Evolutionary conservation across 2,329 filamentous ascomycete species (phyloP), one percentile per base, ranked within the genome.

Genomic region (Penicillium palitans): DNA sequence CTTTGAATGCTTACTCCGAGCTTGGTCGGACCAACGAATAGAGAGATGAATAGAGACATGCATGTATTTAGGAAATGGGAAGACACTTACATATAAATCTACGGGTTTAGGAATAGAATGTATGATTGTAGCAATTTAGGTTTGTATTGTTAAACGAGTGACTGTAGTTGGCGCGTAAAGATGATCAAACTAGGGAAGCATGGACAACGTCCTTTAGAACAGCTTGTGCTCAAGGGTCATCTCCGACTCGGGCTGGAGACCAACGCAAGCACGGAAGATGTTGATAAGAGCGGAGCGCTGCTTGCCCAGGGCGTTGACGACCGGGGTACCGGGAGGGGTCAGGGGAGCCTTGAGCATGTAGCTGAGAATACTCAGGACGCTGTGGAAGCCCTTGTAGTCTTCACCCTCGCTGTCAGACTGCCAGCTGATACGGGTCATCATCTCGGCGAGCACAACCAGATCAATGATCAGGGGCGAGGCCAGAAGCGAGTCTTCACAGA

Each of bases 221-320:
- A 98, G 85, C 87, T 98, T 99, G 83, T 98, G 93, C 85, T 99
- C 95, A 53, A 98, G 85, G 41, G 93, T 97, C 95, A 99, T 99
- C 76, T 99, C 95, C 58, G 89, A 95, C 85, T 99, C 95, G 17
- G 95, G 95, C 84, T 97, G 91, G 60, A 99, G 85, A 65, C 95
- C 95, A 70, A 99, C 89, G 72, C 93, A 98, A 65, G 95, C 95
- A 72, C 93, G 92, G 88, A 99, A 96, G 80, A 99, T 97, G 83
- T 99, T 99, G 78, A 90, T 95, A 76, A 99, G 79, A 44, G 93
- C 93, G 66, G 87, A 89, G 67, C 95, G 91, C 84, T 99, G 95
- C 86, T 99, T 99, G 72, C 89, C 91, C 66, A 99, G 84, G 59
- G 95, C 86, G 73, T 99, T 99, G 80, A 99, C 85, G 60, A 99